A percentile compares a stretch with the other conserved stretches of the same genome.
These are phyloP conservation scores for Alloteropsis angusta DNA, from an alignment of 202 grass and related monocot genomes.

Conservation along the genomic window DNA sequence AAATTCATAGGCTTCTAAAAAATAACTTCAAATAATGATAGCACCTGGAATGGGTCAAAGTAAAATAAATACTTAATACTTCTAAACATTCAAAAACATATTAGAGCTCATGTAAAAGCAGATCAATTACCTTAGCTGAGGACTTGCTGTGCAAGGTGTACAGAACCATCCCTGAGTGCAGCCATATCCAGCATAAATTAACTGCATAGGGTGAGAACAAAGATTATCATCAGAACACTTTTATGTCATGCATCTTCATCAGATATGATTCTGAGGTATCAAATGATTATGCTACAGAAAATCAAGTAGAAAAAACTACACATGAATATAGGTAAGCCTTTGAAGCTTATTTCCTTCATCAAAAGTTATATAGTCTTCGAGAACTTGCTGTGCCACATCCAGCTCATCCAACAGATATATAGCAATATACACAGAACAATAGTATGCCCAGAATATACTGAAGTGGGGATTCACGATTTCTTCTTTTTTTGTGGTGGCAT, in stretches of 20 bases:
- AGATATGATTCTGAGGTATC: background rate
- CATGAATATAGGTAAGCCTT: background rate
- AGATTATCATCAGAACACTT: conserved; percentile 12
- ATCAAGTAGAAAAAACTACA: background rate
- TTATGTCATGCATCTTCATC: background rate
- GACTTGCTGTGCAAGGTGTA: conserved; percentile 77
- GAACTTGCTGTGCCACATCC: background rate
- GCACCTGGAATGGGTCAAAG: background rate
- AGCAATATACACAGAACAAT: background rate
- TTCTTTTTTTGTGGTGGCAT: background rate
- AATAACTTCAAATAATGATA: background rate
- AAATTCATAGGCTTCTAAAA: background rate
- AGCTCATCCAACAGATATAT: conserved; percentile 5
- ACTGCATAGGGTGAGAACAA: conserved; percentile 33
- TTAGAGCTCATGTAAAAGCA: background rate
- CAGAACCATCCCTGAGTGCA: conserved; percentile 97
- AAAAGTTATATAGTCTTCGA: background rate
- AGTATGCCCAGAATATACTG: background rate
- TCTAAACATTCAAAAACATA: background rate
- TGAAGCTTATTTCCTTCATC: background rate
- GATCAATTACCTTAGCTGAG: conserved; percentile 58
- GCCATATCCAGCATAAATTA: conserved; percentile 90
- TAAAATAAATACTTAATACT: background rate
- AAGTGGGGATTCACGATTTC: background rate
- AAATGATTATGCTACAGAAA: background rate